These are phyloP conservation scores for Cadophora luteo-olivacea DNA, from an alignment of 2,329 filamentous ascomycete species.

Conservation along the genomic window DNA sequence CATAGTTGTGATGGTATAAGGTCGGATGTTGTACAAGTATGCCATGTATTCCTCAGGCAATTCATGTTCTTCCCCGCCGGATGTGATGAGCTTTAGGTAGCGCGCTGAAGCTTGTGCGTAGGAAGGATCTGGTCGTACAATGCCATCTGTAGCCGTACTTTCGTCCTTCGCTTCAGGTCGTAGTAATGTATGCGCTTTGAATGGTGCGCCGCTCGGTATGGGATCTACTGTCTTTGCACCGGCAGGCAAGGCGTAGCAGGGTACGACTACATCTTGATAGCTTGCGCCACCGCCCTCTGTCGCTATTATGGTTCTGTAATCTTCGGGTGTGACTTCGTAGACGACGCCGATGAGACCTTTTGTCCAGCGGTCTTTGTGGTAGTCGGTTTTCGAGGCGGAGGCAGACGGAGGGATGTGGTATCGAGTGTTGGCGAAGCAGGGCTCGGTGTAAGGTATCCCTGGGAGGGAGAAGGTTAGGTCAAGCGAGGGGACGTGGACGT, in stretches of 20 bases:
- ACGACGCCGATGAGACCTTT: constrained; percentile 91
- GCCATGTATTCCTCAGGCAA: constrained; percentile 79
- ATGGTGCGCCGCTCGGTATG: constrained; percentile 66
- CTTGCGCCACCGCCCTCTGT: constrained; percentile 87
- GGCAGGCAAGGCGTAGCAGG: constrained; percentile 73
- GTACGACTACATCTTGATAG: constrained; percentile 85
- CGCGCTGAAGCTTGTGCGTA: constrained; percentile 85
- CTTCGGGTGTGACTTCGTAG: constrained; percentile 85
- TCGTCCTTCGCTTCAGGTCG: constrained; percentile 45
- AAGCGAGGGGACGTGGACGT: constrained; percentile 81
- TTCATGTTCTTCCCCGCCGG: constrained; percentile 80
- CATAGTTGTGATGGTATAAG: constrained; percentile 72
- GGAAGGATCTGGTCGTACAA: constrained; percentile 65
- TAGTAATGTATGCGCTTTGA: constrained; percentile 88
- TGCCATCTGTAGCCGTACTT: background rate
- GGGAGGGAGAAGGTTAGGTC: constrained; percentile 84
- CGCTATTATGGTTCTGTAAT: constrained; percentile 85
- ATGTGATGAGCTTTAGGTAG: constrained; percentile 80
- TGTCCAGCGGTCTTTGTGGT: constrained; percentile 69
- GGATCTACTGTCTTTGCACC: constrained; percentile 65
- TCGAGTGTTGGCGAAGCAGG: constrained; percentile 90
- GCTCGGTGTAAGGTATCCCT: constrained; percentile 85
- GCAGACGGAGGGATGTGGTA: constrained; percentile 48
- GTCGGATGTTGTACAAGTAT: constrained; percentile 72
- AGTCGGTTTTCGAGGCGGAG: constrained; percentile 43